Percentiles rank a stretch among this genome's conserved stretches.
These are phyloP conservation scores for Conringia planisiliqua DNA, from an alignment of 345 rosid genomes.

Conservation along the genomic window DNA sequence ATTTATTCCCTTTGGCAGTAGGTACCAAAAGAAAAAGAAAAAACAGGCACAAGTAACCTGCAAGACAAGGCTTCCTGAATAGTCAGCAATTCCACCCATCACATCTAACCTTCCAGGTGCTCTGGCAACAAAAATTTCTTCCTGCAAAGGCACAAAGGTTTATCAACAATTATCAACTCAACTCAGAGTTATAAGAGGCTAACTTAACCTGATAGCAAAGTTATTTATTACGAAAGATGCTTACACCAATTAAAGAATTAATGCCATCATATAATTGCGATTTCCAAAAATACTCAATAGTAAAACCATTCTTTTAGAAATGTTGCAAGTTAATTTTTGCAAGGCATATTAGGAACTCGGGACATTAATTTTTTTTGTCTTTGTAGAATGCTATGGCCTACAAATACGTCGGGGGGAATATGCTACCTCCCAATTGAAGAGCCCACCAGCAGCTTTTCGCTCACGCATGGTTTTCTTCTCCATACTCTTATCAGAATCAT, in stretches of 20 bases:
- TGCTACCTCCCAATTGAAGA: conserved; percentile 91
- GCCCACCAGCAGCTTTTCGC: conserved; percentile 89
- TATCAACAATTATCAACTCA: not conserved
- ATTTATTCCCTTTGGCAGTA: not conserved
- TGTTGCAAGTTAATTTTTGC: not conserved
- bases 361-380: not conserved
- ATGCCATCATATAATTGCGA: not conserved
- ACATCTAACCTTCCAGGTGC: conserved; percentile 99
- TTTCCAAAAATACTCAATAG: not conserved
- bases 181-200: not conserved
- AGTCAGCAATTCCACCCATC: conserved; percentile 99
- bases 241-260: conserved; percentile 1
- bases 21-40: not conserved
- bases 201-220: not conserved
- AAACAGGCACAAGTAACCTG: conserved; percentile 44
- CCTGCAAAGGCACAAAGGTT: conserved; percentile 44
- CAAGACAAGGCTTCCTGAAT: conserved; percentile 96
- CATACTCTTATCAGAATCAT: conserved; percentile 49
- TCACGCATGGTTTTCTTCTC: conserved; percentile 87
- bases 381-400: not conserved
- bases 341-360: not conserved
- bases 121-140: conserved; percentile 86
- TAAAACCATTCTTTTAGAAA: not conserved
- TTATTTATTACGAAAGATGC: not conserved
- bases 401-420: not conserved